Base-by-base conservation (phyloP, 73 alveolate genomes). In the Symbiodinium pilosum region DNA sequence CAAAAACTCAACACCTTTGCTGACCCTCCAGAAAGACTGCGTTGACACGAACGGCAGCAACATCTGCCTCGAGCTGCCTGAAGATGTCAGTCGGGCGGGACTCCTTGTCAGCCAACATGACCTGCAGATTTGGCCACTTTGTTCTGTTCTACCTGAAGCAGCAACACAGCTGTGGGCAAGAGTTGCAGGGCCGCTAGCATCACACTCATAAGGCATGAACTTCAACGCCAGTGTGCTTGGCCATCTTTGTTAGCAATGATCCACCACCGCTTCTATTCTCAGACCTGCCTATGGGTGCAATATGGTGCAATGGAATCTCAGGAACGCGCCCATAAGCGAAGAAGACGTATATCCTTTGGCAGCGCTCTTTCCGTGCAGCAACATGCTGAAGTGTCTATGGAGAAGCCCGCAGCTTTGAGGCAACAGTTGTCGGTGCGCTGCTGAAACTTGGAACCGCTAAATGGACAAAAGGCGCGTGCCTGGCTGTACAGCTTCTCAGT, bases 21-120 rank as follows among this genome's bases (percentile, higher is more conserved):
- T n/a, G n/a, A n/a, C n/a, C n/a, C n/a, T n/a, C n/a, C n/a, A n/a
- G n/a, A 54, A 26, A 54, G 26, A 54, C 20, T 24, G 73, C 73
- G n/a, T n/a, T n/a, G n/a, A n/a, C n/a, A 16, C 73, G 5, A 54
- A 54, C 30, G 26, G 28, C 28, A 54, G n/a, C n/a, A n/a, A n/a
- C n/a, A n/a, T n/a, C n/a, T 2, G 83, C 93, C 93, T 86, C 93
- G 83, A 86, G 71, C 39, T 51, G 93, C 83, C 64, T 34, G 40
- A 88, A 88, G 69, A 88, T 59, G 26, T 88, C 59, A 7, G 59
- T 47, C 43, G 95, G 86, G 64, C 69, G 30, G 21, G 95, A 40
- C 64, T 88, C 95, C 32, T 88, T 88, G 95, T 88, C 95, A 9
- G 95, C 95, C 69, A 88, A 52, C 84, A 56, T 88, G 44, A 88